A percentile compares a stretch with the other conserved stretches of the same genome.
Evolutionary conservation across 2,329 filamentous ascomycete species (phyloP).

Genomic region (Colletotrichum navitas): DNA sequence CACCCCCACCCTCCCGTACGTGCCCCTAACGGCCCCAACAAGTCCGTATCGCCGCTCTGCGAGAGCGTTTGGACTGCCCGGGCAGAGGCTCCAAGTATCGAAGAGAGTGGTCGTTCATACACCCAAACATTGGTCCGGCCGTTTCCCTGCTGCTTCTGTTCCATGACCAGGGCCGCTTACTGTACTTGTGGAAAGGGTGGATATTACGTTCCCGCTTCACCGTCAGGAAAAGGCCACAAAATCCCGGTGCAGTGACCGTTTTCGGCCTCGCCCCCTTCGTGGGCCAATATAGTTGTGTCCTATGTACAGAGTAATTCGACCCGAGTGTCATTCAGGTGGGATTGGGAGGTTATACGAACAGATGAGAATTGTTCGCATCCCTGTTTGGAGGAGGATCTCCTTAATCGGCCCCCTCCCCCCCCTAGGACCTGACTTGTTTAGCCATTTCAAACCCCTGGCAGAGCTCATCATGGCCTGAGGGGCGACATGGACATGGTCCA

Average conservation of each 20-base stretch:
- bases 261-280: neutral
- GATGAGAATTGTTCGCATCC: slow-evolving; percentile 4
- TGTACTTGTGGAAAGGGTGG: neutral
- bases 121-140: slow-evolving; percentile 5
- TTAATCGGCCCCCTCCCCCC: neutral
- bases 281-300: neutral
- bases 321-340: neutral
- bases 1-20: slow-evolving; percentile 34
- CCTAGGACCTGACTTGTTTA: neutral
- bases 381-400: neutral
- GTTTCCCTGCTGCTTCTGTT: neutral
- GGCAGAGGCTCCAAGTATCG: neutral
- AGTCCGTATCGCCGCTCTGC: slow-evolving; percentile 17
- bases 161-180: slow-evolving; percentile 1
- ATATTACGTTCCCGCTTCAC: neutral
- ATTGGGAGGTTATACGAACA: neutral
- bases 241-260: neutral
- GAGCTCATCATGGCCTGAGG: neutral
- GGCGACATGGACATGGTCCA: slow-evolving; percentile 1
- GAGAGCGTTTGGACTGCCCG: neutral
- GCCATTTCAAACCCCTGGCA: slow-evolving; percentile 3
- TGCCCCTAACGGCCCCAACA: slow-evolving; percentile 14
- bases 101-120: neutral
- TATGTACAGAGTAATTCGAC: no score
- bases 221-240: neutral